These are phyloP conservation scores for Papiliotrema nemorosa DNA, from an alignment of 1,284 basidiomycete species.

Conservation along the genomic window DNA sequence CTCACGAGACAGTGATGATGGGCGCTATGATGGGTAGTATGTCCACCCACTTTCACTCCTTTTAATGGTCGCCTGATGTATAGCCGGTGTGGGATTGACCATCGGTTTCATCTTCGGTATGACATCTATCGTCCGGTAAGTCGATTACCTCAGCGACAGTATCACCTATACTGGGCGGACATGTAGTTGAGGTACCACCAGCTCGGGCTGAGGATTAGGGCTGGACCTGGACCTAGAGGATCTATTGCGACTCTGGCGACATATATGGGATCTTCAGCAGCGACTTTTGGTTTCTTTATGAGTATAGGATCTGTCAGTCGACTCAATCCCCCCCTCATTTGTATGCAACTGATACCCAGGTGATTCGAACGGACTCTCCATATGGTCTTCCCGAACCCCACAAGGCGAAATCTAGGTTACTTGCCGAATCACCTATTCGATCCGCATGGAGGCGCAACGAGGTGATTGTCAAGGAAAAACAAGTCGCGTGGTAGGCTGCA, in stretches of 20 bases:
- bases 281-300: conserved; percentile 51
- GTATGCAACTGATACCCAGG: conserved; percentile 20
- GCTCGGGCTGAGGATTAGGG: no score
- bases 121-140: conserved; percentile 80
- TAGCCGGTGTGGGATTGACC: conserved; percentile 80
- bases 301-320: conserved; percentile 48
- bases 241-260: conserved; percentile 81
- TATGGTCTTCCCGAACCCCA: conserved; percentile 23
- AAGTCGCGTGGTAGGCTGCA: conserved; percentile 1
- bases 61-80: background rate
- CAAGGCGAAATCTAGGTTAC: conserved; percentile 4
- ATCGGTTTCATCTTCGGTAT: conserved; percentile 95
- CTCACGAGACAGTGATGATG: conserved; percentile 62
- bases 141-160: no score
- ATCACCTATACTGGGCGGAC: background rate
- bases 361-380: conserved; percentile 44
- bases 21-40: conserved; percentile 76
- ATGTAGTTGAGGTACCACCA: conserved; percentile 3
- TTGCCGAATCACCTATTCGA: conserved; percentile 11
- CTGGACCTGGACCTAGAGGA: conserved; percentile 82
- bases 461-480: conserved; percentile 18
- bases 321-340: background rate
- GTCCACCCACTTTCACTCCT: conserved; percentile 5
- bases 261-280: conserved; percentile 71
- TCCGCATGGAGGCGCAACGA: conserved; percentile 13